Evolutionary conservation across 2,329 filamentous ascomycete species (phyloP), one percentile per base, ranked within the genome.

Genomic region (Ceratocystis alfenasii): DNA sequence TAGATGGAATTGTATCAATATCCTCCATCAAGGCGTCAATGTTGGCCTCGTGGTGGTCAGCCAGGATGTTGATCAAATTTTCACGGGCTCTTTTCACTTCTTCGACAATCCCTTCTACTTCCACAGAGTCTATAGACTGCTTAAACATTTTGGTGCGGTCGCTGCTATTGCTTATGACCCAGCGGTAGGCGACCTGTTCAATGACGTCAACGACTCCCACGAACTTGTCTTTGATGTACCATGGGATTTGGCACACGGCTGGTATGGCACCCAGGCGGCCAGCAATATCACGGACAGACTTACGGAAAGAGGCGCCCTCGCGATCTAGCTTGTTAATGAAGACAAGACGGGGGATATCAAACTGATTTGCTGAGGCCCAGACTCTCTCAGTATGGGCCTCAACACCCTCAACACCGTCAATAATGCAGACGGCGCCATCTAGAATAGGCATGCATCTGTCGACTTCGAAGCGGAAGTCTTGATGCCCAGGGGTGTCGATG

Each of bases 301-400:
- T 84, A 30, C 87, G 87, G 77, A 97, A 97, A 0, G 82, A 85
- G 1, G 88, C 88, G 8, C 88, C 88, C 69, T 88, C 86, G 36
- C 88, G 84, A 72, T 92, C 88, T 5, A 92, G 80, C 72, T 91
- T 91, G 75, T 92, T 91, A 71, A 90, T 83, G 70, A 86, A 90
- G 60, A 90, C 80, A 63, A 91, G 82, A 28, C 90, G 82, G 0
- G 94, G 94, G 50, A 97, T 95, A 25, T 80, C 81, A 73, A 95
- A 95, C 59, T 87, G 85, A 64, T 88, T 89, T 5, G 94, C 92
- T 69, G 96, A 94, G 15, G 83, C 81, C 94, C 94, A 99, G 2
- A 99, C 94, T 71, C 95, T 87, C 74, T 99, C 94, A 0, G 94
- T 97, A 74, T 97, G 94, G 1, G 94, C 93, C 75, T 99, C 94